Evolutionary conservation across 1,284 basidiomycete species (phyloP), one percentile per base, ranked within the genome.

Genomic region (Ganoderma sinense): DNA sequence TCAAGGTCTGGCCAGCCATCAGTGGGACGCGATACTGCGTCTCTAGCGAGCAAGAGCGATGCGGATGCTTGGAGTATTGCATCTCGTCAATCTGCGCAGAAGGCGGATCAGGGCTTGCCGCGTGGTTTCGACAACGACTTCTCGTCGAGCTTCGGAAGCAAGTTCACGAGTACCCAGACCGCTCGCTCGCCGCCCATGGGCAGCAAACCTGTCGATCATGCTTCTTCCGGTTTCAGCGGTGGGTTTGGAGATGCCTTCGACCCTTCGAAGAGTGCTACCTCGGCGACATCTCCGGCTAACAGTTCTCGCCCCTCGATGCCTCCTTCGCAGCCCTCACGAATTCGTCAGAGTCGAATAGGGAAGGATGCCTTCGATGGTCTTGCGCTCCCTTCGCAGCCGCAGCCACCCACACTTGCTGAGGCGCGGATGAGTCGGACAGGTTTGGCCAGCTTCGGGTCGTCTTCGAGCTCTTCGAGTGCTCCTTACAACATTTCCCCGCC

Each of bases 321-420:
- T 11, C 40, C 67, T 18, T 69, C 45, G n/a, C 66, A 69, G n/a
- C 45, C 70, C 18, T 66, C 68, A 2, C 66, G 69, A 14, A 13
- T 66, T 5, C 70, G 69, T 8, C 71, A 67, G 6, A 74, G 73
- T 65, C 75, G 75, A n/a, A 71, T 71, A 68, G 71, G 84, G 33
- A 90, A 86, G 71, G 93, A 94, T 78, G 93, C 93, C 3, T 95
- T 95, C 73, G 91, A 92, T 60, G 93, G 91, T 14, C 82, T 95
- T 45, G 92, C 90, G 7, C 75, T 93, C 20, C 78, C 85, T 10
- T 76, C 82, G 56, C 82, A 81, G 26, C 83, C 82, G 62, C 83
- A 86, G 5, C 82, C 87, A 23, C 91, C 88, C 31, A 94, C 93
- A 1, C 82, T 94, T 4, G 93, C 87, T n/a, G 92, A 94, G 76